These are phyloP conservation scores for Prototheca wickerhamii DNA, from an alignment of 163 green algal genomes.

Conservation along the genomic window DNA sequence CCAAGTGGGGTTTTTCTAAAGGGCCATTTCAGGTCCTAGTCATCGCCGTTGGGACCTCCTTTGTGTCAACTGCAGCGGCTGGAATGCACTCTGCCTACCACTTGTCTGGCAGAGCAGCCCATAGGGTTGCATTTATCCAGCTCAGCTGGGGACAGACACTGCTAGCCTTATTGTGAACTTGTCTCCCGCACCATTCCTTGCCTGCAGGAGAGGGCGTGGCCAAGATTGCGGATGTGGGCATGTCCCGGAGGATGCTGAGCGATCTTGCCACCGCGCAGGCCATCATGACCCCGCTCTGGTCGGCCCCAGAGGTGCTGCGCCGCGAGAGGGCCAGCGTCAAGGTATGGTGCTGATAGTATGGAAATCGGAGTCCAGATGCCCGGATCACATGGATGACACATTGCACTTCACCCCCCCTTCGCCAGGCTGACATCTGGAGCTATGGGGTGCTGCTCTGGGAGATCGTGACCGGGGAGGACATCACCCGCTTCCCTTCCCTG, in stretches of 20 bases:
- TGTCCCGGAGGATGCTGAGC: slow-evolving; percentile 23
- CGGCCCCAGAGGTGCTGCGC: slow-evolving; percentile 54
- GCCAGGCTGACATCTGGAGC: slow-evolving; percentile 21
- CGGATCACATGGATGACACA: too few species aligned
- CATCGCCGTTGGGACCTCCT: too few species aligned
- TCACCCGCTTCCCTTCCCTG: slow-evolving; percentile 53
- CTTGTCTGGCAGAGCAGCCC: too few species aligned
- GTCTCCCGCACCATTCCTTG: too few species aligned
- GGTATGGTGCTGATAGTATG: slow-evolving; percentile 38
- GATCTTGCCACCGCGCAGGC: slow-evolving; percentile 56
- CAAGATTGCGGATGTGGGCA: slow-evolving; percentile 68
- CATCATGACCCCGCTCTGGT: slow-evolving; percentile 63
- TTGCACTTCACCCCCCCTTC: background rate
- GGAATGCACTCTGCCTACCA: too few species aligned
- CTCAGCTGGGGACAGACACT: too few species aligned
- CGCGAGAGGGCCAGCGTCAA: slow-evolving; percentile 42
- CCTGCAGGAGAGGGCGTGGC: slow-evolving; percentile 40
- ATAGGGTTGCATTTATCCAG: too few species aligned
- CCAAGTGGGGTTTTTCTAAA: too few species aligned
- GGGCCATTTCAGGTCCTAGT: too few species aligned
- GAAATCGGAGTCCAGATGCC: too few species aligned
- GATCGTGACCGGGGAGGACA: slow-evolving; percentile 33
- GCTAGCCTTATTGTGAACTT: too few species aligned
- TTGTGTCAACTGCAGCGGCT: too few species aligned
- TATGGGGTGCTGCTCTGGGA: slow-evolving; percentile 25